phyloP scores from a whole-genome alignment of 257 asterid genomes.

The Rehmannia glutinosa region DNA sequence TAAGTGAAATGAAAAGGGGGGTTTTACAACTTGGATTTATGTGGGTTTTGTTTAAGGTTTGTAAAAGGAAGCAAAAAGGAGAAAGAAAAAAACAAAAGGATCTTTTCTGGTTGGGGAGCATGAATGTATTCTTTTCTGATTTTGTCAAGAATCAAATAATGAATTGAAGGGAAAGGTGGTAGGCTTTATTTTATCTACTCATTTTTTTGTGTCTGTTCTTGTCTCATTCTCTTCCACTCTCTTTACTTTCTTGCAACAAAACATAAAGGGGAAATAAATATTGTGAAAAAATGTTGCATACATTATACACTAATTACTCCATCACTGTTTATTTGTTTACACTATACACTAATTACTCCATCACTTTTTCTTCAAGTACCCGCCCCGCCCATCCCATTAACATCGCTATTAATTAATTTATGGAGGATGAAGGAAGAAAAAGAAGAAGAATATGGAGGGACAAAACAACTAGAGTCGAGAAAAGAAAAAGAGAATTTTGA shows the following conservation, averaged over 20 bases:
- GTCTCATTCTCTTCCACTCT: constrained; percentile 15
- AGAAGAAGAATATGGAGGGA: too few relatives aligned
- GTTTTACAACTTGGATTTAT: constrained; percentile 26
- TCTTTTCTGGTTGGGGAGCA: constrained; percentile 5
- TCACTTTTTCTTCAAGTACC: too few relatives aligned
- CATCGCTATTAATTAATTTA: too few relatives aligned
- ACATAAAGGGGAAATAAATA: too few relatives aligned
- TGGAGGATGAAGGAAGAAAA: too few relatives aligned
- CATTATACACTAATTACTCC: too few relatives aligned
- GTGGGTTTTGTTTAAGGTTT: constrained; percentile 20
- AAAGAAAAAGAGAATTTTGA: too few relatives aligned
- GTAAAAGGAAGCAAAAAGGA: constrained; percentile 16
- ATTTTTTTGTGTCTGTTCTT: constrained; percentile 10
- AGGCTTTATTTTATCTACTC: constrained; percentile 12
- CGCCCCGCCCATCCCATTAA: too few relatives aligned
- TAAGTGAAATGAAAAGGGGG: constrained; percentile 5
- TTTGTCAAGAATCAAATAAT: constrained; percentile 28
- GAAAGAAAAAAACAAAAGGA: constrained; percentile 4
- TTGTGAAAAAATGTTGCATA: too few relatives aligned
- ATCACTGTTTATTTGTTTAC: too few relatives aligned
- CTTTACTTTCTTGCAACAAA: background rate
- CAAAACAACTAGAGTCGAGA: too few relatives aligned
- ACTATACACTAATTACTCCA: too few relatives aligned
- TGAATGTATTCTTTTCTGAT: background rate
- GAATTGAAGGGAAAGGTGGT: constrained; percentile 15